Evolutionary conservation across 345 rosid genomes (phyloP).

Genomic region (Linum lewisii): DNA sequence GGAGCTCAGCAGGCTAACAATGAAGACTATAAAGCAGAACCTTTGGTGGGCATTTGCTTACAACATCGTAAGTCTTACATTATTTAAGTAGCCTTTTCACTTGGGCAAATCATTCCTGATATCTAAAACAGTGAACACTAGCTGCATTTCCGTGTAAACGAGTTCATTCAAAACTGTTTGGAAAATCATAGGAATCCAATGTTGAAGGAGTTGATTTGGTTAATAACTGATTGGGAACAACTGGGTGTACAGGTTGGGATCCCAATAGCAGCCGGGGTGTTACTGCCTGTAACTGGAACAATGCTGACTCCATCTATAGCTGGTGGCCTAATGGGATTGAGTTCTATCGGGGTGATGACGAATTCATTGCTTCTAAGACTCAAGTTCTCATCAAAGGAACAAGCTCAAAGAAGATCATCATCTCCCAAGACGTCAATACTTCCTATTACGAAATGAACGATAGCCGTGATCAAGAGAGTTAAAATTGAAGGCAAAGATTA

Average conservation of each 20-base stretch:
- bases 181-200: not conserved
- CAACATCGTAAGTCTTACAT: slow-evolving; percentile 72
- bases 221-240: too few species aligned
- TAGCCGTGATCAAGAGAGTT: too few species aligned
- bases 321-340: slow-evolving; percentile 93
- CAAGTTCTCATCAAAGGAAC: slow-evolving; percentile 43
- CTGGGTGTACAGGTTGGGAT: slow-evolving; percentile 54
- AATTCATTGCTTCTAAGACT: slow-evolving; percentile 73
- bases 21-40: slow-evolving; percentile 95
- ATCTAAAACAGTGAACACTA: too few species aligned
- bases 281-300: slow-evolving; percentile 76
- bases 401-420: slow-evolving; percentile 6
- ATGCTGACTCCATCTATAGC: slow-evolving; percentile 93
- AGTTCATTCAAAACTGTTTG: too few species aligned
- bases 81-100: too few species aligned
- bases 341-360: slow-evolving; percentile 90
- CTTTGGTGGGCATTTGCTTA: slow-evolving; percentile 99
- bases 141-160: too few species aligned
- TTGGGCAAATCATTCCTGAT: too few species aligned
- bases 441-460: slow-evolving; percentile 16
- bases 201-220: too few species aligned
- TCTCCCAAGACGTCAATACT: slow-evolving; percentile 1
- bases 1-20: slow-evolving; percentile 87
- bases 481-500: too few species aligned
- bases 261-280: slow-evolving; percentile 85